phyloP scores from a whole-genome alignment of 306 rosid species.

The Cyamopsis tetragonoloba region DNA sequence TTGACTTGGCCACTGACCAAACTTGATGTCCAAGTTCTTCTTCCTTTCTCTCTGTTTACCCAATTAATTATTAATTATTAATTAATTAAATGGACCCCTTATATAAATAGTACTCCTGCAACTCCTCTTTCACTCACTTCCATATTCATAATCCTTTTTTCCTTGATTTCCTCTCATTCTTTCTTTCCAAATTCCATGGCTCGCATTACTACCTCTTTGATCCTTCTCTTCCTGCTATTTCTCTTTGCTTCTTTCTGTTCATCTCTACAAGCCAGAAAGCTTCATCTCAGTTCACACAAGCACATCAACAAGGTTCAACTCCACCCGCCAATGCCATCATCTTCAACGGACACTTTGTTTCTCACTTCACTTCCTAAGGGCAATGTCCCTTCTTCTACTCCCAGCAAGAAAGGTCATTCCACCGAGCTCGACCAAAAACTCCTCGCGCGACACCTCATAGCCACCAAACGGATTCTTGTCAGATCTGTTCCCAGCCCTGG shows the following conservation, averaged over 20 bases:
- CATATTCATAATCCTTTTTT: not conserved
- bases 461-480: constrained; percentile 35
- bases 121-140: not conserved
- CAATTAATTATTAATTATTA: too few species aligned
- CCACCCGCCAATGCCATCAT: too few species aligned
- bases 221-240: constrained; percentile 37
- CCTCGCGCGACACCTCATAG: constrained; percentile 56
- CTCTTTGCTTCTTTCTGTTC: constrained; percentile 35
- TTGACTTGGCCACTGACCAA: not conserved
- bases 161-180: not conserved
- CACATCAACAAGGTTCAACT: not conserved
- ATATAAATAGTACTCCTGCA: too few species aligned
- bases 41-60: not conserved
- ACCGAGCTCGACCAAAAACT: constrained; percentile 53
- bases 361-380: constrained; percentile 75
- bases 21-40: constrained; percentile 39
- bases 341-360: constrained; percentile 35
- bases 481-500: constrained; percentile 90
- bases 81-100: too few species aligned
- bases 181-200: constrained; percentile 36
- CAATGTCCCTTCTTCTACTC: constrained; percentile 60
- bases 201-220: constrained; percentile 18
- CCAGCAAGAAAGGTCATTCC: constrained; percentile 71
- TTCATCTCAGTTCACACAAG: constrained; percentile 20
- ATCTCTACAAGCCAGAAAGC: constrained; percentile 47